Conservation (phyloP, 1,139 yeast genomes). For the Wickerhamomyces sp. region DNA sequence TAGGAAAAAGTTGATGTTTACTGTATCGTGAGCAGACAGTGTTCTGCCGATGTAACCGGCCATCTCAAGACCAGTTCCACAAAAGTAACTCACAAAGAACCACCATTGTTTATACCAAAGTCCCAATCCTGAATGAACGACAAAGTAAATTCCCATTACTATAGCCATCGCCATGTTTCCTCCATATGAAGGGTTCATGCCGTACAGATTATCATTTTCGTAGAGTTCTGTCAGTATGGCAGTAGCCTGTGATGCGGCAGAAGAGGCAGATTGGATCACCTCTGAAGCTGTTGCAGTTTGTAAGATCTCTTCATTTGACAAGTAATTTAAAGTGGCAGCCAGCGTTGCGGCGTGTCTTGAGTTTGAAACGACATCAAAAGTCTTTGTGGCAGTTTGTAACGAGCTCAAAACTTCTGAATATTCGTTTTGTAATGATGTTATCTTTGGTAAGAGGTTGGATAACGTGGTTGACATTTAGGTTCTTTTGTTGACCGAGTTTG, state of each 20-base stretch:
- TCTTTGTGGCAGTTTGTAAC: constrained; percentile 23
- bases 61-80: constrained; percentile 61
- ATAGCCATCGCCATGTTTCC: constrained; percentile 48
- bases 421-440: constrained; percentile 5
- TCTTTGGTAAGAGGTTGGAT: constrained; percentile 1
- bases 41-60: constrained; percentile 69
- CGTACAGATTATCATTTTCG: constrained; percentile 29
- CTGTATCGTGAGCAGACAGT: constrained; percentile 33
- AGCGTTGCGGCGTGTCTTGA: constrained; percentile 29
- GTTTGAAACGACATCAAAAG: constrained; percentile 16
- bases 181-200: constrained; percentile 35
- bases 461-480: constrained; percentile 3
- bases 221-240: constrained; percentile 23
- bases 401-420: constrained; percentile 6
- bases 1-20: constrained; percentile 41
- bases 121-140: constrained; percentile 36
- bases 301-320: constrained; percentile 29
- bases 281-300: constrained; percentile 37
- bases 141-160: constrained; percentile 40
- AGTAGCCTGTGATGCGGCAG: constrained; percentile 32
- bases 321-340: constrained; percentile 33
- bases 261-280: constrained; percentile 29
- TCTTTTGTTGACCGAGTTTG: not conserved
- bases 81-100: constrained; percentile 58
- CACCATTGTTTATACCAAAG: constrained; percentile 61